Percentiles rank a stretch among this genome's conserved stretches.
Evolutionary conservation across 495 filamentous ascomycete species (phyloP).

Genomic region (Lindgomyces ingoldianus): DNA sequence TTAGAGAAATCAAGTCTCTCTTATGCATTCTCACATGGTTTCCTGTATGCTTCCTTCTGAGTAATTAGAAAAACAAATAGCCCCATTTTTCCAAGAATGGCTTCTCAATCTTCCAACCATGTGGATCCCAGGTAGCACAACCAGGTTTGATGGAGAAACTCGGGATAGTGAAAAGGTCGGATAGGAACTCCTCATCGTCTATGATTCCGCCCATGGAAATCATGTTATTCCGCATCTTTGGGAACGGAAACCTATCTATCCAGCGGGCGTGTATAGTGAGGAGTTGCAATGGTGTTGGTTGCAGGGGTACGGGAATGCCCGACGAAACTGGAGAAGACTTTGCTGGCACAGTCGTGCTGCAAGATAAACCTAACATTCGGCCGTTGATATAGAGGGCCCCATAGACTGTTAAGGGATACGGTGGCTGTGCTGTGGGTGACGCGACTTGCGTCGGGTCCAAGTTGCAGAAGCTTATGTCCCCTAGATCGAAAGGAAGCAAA

Average conservation of each 20-base stretch:
- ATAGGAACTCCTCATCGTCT: conserved; percentile 30
- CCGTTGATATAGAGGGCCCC: conserved; percentile 30
- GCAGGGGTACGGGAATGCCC: conserved; percentile 14
- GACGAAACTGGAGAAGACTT: conserved; percentile 10
- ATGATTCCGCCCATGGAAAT: conserved; percentile 25
- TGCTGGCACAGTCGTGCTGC: conserved; percentile 13
- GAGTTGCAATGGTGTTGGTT: conserved; percentile 27
- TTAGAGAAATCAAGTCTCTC: no score
- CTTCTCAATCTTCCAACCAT: conserved; percentile 25
- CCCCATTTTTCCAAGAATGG: conserved; percentile 34
- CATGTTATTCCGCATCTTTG: conserved; percentile 28
- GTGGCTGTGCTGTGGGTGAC: conserved; percentile 6
- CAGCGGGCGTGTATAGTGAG: conserved; percentile 18
- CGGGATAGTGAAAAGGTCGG: conserved; percentile 22
- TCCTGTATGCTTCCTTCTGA: no score
- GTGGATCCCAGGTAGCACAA: conserved; percentile 30
- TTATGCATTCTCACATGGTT: no score
- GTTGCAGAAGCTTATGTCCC: conserved; percentile 10
- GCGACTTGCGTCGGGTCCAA: background rate
- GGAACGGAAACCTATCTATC: conserved; percentile 34
- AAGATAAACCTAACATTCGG: conserved; percentile 23
- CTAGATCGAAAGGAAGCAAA: conserved; percentile 11
- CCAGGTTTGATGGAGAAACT: conserved; percentile 27
- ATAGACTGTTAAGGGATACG: conserved; percentile 9
- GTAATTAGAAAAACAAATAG: conserved; percentile 28